A percentile compares a stretch with the other conserved stretches of the same genome.
Conservation (phyloP, 1,284 basidiomycete species). For the Kalmanozyma brasiliensis region DNA sequence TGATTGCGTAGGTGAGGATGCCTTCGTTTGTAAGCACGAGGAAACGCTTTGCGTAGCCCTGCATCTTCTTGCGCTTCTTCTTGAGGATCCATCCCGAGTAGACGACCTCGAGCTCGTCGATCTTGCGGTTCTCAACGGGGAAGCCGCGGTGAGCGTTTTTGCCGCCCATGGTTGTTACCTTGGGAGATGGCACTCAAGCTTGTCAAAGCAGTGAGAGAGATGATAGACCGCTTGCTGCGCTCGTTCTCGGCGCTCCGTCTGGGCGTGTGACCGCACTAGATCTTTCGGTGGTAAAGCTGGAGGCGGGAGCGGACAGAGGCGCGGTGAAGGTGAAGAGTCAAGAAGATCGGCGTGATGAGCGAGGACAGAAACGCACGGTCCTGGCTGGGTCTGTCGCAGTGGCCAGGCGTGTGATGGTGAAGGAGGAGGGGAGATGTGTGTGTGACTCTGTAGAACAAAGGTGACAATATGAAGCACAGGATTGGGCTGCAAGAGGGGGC, state of each 20-base stretch:
- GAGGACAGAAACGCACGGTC: too few species aligned
- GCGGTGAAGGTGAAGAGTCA: too few species aligned
- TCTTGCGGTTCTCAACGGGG: conserved; percentile 32
- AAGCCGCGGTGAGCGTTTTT: conserved; percentile 32
- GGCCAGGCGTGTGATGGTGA: not conserved
- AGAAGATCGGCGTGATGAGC: too few species aligned
- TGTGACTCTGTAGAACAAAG: conserved; percentile 7
- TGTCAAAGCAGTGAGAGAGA: too few species aligned
- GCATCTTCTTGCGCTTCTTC: conserved; percentile 68
- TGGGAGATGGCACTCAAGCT: not conserved
- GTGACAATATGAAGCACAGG: too few species aligned
- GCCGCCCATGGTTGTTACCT: conserved; percentile 30
- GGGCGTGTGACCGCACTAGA: too few species aligned
- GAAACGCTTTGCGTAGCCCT: conserved; percentile 67
- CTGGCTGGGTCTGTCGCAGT: too few species aligned
- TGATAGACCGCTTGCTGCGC: too few species aligned
- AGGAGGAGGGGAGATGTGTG: not conserved
- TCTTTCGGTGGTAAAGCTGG: too few species aligned
- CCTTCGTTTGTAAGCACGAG: conserved; percentile 63
- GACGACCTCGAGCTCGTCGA: conserved; percentile 54
- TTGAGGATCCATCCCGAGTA: conserved; percentile 66
- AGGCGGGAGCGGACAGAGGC: too few species aligned
- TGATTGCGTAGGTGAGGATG: conserved; percentile 59
- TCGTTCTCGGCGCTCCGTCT: too few species aligned
- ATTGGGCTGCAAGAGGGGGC: too few species aligned